Percentiles rank a stretch among this genome's conserved stretches.
Conservation (phyloP, 108 stramenopile species). For the Cyclostephanos tholiformis region DNA sequence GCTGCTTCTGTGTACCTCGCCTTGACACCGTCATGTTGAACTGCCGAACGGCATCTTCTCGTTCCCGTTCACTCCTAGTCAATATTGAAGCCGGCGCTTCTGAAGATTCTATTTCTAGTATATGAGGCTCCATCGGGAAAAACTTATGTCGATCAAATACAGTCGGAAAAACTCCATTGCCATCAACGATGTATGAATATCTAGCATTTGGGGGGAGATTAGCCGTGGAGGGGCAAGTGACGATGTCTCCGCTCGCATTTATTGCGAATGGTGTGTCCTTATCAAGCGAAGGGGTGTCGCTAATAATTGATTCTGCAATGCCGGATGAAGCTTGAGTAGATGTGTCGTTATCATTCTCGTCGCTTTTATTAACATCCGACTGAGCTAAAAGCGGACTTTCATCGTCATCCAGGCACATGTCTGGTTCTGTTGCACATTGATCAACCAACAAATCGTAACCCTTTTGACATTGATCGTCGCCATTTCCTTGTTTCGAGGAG, state of each 20-base stretch:
- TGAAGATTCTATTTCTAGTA: conserved; percentile 59
- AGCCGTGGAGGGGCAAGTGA: conserved; percentile 61
- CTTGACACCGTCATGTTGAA: conserved; percentile 63
- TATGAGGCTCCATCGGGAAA: conserved; percentile 73
- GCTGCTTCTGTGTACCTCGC: conserved; percentile 72
- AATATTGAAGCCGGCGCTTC: conserved; percentile 64
- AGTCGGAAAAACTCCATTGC: conserved; percentile 86
- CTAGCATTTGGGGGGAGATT: conserved; percentile 53
- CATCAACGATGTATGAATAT: conserved; percentile 77
- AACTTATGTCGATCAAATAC: conserved; percentile 57
- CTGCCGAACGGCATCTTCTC: conserved; percentile 71
- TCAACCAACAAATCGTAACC: conserved; percentile 78
- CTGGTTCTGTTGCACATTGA: conserved; percentile 68
- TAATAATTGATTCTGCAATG: conserved; percentile 35
- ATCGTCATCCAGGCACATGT: conserved; percentile 27
- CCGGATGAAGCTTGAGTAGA: conserved; percentile 39
- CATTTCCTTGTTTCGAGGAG: conserved; percentile 37
- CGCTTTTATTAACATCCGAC: conserved; percentile 41
- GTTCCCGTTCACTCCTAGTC: conserved; percentile 73
- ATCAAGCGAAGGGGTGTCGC: conserved; percentile 35
- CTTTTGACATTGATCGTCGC: conserved; percentile 41
- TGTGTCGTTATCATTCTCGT: conserved; percentile 44
- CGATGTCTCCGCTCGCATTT: conserved; percentile 71
- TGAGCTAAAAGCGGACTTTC: conserved; percentile 27
- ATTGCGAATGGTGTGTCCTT: conserved; percentile 41